Evolutionary conservation across 805 yeast species (phyloP).

Genomic region (Candida boidinii): DNA sequence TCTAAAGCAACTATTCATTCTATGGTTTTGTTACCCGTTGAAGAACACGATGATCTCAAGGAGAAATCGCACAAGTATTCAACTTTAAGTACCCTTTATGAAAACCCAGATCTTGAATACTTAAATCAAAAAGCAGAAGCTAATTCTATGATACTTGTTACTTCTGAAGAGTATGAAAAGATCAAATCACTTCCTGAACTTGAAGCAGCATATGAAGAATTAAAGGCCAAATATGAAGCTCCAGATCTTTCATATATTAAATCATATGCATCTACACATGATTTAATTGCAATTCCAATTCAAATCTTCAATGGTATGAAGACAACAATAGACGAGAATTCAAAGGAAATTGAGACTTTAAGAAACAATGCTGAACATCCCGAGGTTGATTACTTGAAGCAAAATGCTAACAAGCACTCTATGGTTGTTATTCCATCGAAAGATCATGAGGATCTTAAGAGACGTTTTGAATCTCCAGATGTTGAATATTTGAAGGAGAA

Average conservation of each 20-base stretch:
- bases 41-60: conserved; percentile 7
- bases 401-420: conserved; percentile 12
- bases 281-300: conserved; percentile 5
- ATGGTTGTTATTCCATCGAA: conserved; percentile 4
- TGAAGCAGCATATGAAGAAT: too few species aligned
- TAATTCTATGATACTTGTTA: neutral
- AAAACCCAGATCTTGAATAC: conserved; percentile 15
- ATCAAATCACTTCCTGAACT: neutral
- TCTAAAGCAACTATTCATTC: conserved; percentile 11
- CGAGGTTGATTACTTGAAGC: neutral
- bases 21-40: conserved; percentile 9
- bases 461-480: conserved; percentile 5
- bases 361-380: neutral
- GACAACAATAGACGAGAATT: neutral
- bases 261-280: conserved; percentile 2
- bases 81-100: conserved; percentile 19
- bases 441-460: conserved; percentile 3
- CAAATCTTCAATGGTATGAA: too few species aligned
- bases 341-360: neutral
- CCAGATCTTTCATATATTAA: conserved; percentile 6
- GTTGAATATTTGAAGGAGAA: conserved; percentile 5
- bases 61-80: conserved; percentile 7
- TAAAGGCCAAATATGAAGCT: conserved; percentile 10
- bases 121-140: conserved; percentile 7
- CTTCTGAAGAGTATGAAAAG: neutral